Percentiles rank a stretch among this genome's conserved stretches.
Conservation (phyloP, 164 flowering plant genomes). For the Vitis riparia region DNA sequence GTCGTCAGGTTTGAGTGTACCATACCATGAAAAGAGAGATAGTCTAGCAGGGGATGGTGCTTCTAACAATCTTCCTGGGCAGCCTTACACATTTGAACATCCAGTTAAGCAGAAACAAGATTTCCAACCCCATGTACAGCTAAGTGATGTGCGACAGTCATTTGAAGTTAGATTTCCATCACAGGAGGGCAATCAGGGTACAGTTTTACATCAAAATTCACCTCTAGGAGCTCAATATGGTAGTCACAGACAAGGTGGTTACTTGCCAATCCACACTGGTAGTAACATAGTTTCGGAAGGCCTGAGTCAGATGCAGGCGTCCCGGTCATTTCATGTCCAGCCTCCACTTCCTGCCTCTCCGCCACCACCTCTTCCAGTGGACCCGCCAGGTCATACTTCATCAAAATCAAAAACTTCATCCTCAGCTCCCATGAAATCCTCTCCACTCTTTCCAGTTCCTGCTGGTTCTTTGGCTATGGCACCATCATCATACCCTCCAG, state of each 20-base stretch:
- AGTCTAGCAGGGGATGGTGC: slow-evolving; percentile 7
- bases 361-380: slow-evolving; percentile 60
- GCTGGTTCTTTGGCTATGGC: slow-evolving; percentile 27
- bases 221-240: slow-evolving; percentile 18
- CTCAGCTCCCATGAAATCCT: slow-evolving; percentile 30
- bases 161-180: slow-evolving; percentile 14
- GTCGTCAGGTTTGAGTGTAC: not conserved
- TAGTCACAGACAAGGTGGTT: slow-evolving; percentile 25
- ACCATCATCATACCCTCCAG: slow-evolving; percentile 26
- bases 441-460: slow-evolving; percentile 40
- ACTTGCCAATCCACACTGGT: slow-evolving; percentile 13
- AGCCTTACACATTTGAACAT: slow-evolving; percentile 15
- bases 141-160: slow-evolving; percentile 17
- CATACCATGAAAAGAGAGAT: slow-evolving; percentile 14
- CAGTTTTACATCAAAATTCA: slow-evolving; percentile 14
- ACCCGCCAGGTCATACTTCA: slow-evolving; percentile 33
- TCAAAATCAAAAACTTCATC: slow-evolving; percentile 27
- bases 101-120: slow-evolving; percentile 15
- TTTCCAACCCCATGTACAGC: slow-evolving; percentile 13
- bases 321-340: slow-evolving; percentile 27
- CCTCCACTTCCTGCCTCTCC: slow-evolving; percentile 70
- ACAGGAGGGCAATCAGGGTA: slow-evolving; percentile 1
- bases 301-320: slow-evolving; percentile 20
- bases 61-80: slow-evolving; percentile 12
- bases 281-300: slow-evolving; percentile 16